These are phyloP conservation scores for Dactylellina drechsleri DNA, from an alignment of 2,329 filamentous ascomycete species.

Conservation along the genomic window DNA sequence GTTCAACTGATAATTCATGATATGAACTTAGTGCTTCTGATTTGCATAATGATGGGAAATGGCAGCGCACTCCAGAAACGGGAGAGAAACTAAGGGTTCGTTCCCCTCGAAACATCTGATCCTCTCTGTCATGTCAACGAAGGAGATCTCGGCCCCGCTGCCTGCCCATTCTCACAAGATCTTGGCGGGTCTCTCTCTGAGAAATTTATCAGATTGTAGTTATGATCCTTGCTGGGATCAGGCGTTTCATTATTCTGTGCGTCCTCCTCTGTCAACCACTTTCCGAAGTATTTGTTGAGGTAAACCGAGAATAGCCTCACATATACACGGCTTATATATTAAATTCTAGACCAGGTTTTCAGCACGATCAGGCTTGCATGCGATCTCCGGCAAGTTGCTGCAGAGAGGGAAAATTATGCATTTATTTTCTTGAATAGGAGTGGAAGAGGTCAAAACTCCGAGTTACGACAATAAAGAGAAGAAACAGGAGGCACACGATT, in stretches of 20 bases:
- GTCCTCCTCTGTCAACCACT: slow-evolving; percentile 19
- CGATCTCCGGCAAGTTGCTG: neutral
- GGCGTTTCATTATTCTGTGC: slow-evolving; percentile 20
- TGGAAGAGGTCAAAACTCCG: slow-evolving; percentile 22
- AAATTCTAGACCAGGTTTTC: slow-evolving; percentile 54
- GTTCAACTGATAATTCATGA: slow-evolving; percentile 23
- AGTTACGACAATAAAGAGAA: slow-evolving; percentile 1
- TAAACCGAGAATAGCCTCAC: slow-evolving; percentile 55
- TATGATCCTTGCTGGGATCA: slow-evolving; percentile 49
- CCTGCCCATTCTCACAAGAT: neutral
- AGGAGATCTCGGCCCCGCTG: neutral
- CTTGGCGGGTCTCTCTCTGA: slow-evolving; percentile 29
- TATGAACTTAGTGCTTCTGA: too few species aligned
- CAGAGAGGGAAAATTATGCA: slow-evolving; percentile 5
- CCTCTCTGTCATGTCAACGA: neutral
- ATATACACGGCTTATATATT: slow-evolving; percentile 51
- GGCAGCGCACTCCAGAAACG: too few species aligned
- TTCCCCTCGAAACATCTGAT: slow-evolving; percentile 6
- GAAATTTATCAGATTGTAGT: slow-evolving; percentile 44
- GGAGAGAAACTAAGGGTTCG: neutral
- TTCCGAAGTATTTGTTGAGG: slow-evolving; percentile 38
- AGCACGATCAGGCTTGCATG: slow-evolving; percentile 38
- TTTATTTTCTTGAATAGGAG: slow-evolving; percentile 11
- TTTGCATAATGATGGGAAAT: too few species aligned
- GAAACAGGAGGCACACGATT: slow-evolving; percentile 1